Evolutionary conservation across 1,139 yeast genomes (phyloP).

Genomic region (Pichia inconspicua): DNA sequence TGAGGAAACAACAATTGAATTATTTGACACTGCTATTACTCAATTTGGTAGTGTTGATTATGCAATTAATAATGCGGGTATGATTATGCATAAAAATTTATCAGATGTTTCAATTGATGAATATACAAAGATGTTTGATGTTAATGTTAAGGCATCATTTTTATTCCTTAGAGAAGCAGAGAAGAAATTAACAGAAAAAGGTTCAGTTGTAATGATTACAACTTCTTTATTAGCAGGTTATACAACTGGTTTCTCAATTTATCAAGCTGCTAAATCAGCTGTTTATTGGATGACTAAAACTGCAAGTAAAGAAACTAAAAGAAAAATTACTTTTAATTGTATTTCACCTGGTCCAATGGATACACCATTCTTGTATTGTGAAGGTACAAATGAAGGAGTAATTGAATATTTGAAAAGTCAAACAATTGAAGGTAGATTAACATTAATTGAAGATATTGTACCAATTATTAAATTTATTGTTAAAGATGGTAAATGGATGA

Average conservation of each 20-base stretch:
- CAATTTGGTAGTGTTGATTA: constrained; percentile 46
- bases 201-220: constrained; percentile 49
- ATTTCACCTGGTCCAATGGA: constrained; percentile 72
- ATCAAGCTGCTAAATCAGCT: constrained; percentile 56
- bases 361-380: constrained; percentile 59
- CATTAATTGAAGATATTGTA: constrained; percentile 53
- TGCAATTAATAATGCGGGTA: constrained; percentile 62
- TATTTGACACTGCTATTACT: constrained; percentile 39
- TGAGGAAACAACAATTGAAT: constrained; percentile 35
- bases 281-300: constrained; percentile 52
- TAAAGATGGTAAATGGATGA: constrained; percentile 62
- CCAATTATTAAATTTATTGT: constrained; percentile 55
- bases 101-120: constrained; percentile 44
- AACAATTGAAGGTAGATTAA: constrained; percentile 42
- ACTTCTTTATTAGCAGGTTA: constrained; percentile 63
- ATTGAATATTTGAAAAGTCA: constrained; percentile 48
- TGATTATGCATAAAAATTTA: constrained; percentile 50
- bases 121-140: constrained; percentile 43
- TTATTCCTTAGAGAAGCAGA: constrained; percentile 55
- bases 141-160: constrained; percentile 55
- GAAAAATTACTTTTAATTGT: constrained; percentile 45
- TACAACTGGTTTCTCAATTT: constrained; percentile 47
- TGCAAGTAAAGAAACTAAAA: constrained; percentile 48
- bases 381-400: constrained; percentile 41
- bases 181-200: constrained; percentile 41